Evolutionary conservation across 129 eudicot genomes (phyloP).

Genomic region (Arctium lappa): DNA sequence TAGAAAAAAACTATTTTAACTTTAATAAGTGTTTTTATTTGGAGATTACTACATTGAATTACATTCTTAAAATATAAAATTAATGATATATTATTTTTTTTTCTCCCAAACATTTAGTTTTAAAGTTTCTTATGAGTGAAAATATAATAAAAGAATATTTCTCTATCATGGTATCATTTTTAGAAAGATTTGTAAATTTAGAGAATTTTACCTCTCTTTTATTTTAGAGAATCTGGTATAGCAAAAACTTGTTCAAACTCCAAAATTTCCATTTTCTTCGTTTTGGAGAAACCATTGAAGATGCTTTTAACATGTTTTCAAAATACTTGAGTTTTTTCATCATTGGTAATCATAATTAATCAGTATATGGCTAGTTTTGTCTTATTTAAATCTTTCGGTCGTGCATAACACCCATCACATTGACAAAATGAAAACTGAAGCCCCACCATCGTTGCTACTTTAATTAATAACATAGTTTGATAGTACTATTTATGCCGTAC

Average conservation of each 20-base stretch:
- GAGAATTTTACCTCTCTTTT: too few species aligned
- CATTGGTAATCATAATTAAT: not conserved
- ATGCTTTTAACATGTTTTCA: not conserved
- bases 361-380: not conserved
- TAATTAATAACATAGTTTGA: not conserved
- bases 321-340: not conserved
- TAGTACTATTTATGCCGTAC: not conserved
- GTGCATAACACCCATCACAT: not conserved
- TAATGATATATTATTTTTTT: not conserved
- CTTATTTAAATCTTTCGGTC: not conserved
- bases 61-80: not conserved
- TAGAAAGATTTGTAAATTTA: too few species aligned
- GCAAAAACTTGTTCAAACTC: not conserved
- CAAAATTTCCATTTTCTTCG: not conserved
- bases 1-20: too few species aligned
- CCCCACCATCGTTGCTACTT: constrained; percentile 9
- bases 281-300: not conserved
- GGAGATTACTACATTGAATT: not conserved
- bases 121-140: too few species aligned
- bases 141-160: too few species aligned
- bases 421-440: constrained; percentile 5
- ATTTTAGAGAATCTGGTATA: not conserved
- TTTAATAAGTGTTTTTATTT: not conserved
- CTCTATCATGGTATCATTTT: too few species aligned
- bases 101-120: not conserved